phyloP scores from a whole-genome alignment of 768 basidiomycete genomes.

The Gymnopilus dilepis region DNA sequence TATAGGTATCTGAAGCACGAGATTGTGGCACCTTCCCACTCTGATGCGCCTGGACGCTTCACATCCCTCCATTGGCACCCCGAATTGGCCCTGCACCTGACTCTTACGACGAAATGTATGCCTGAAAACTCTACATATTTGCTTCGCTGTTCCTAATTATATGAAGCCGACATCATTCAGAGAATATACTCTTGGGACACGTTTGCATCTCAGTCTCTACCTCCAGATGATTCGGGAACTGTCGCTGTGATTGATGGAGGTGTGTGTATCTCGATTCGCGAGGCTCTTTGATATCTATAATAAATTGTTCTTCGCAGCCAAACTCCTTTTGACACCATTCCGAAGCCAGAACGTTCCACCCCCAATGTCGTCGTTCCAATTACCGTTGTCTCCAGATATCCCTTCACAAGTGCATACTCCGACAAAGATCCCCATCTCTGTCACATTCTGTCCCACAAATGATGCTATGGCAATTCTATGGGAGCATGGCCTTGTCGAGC shows the following conservation, averaged over 20 bases:
- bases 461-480: slow-evolving; percentile 73
- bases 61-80: slow-evolving; percentile 88
- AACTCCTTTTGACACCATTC: slow-evolving; percentile 88
- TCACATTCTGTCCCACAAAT: slow-evolving; percentile 58
- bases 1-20: slow-evolving; percentile 93
- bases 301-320: slow-evolving; percentile 50
- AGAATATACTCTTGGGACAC: slow-evolving; percentile 83
- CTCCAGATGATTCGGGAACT: slow-evolving; percentile 79
- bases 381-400: slow-evolving; percentile 33
- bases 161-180: slow-evolving; percentile 57
- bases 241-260: slow-evolving; percentile 92
- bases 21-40: slow-evolving; percentile 51
- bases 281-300: not conserved
- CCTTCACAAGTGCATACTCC: slow-evolving; percentile 21
- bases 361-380: slow-evolving; percentile 84
- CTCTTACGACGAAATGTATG: slow-evolving; percentile 72
- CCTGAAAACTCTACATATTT: not conserved
- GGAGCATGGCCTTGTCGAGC: slow-evolving; percentile 67
- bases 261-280: slow-evolving; percentile 42
- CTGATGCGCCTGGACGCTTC: slow-evolving; percentile 54
- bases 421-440: slow-evolving; percentile 64
- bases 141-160: not conserved
- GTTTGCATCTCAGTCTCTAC: slow-evolving; percentile 56
- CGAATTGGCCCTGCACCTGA: slow-evolving; percentile 69
- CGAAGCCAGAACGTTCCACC: slow-evolving; percentile 95